phyloP scores from a whole-genome alignment of 208 protist species.

The Trypanosoma congolense region DNA sequence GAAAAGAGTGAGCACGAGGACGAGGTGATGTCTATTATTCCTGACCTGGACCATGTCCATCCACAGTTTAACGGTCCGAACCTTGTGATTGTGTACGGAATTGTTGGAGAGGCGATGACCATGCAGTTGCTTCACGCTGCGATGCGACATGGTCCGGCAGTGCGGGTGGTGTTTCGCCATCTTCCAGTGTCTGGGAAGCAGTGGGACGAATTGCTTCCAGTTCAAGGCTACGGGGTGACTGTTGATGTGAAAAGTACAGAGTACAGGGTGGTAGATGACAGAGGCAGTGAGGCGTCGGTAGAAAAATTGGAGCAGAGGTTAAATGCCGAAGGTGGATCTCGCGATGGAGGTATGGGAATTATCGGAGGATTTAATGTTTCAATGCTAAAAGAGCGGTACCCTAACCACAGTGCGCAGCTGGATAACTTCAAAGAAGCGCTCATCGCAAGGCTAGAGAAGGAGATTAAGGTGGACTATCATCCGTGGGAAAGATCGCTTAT shows the following conservation, averaged over 20 bases:
- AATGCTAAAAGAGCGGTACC: conserved; percentile 31
- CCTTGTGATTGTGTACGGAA: conserved; percentile 54
- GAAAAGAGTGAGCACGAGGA: conserved; percentile 1
- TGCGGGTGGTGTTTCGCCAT: conserved; percentile 51
- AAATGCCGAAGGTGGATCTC: neutral
- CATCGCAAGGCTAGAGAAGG: conserved; percentile 26
- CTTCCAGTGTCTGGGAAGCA: conserved; percentile 33
- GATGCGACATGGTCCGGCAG: conserved; percentile 7
- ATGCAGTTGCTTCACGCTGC: conserved; percentile 26
- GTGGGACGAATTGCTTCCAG: conserved; percentile 39
- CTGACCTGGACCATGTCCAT: conserved; percentile 36
- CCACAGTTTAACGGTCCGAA: conserved; percentile 10
- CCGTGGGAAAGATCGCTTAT: conserved; percentile 68
- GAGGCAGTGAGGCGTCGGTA: conserved; percentile 8
- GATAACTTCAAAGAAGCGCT: conserved; percentile 36
- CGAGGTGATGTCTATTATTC: conserved; percentile 9
- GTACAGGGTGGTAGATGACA: conserved; percentile 95
- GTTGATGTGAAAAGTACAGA: conserved; percentile 95
- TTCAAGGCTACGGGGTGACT: conserved; percentile 94
- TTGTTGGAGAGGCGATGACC: conserved; percentile 38
- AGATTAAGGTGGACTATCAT: conserved; percentile 58
- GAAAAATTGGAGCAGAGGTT: neutral
- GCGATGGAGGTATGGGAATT: neutral
- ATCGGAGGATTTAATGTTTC: conserved; percentile 45
- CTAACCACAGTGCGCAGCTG: conserved; percentile 24